Base-by-base conservation (phyloP, 495 filamentous ascomycete genomes). In the Podospora pseudocomata region DNA sequence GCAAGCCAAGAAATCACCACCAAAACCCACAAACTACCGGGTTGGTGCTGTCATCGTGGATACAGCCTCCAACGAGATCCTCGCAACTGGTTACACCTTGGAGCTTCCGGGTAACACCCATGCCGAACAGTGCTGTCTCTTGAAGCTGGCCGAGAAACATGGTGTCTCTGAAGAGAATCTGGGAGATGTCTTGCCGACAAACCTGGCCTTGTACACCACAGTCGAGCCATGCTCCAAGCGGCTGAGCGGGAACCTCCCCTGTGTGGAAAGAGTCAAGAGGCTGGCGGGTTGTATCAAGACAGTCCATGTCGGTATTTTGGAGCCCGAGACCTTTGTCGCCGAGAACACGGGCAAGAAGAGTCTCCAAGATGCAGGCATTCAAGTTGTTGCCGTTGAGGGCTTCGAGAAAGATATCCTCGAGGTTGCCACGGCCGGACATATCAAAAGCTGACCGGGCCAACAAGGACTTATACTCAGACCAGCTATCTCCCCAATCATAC, bases 91-190 rank as follows among this genome's bases (percentile, higher is more conserved):
- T 63, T 97, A 94, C 82, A 96, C 94, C 7, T 86, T 97, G 70
- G 94, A 98, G 75, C 87, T 95, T 13, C 84, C 87, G 0, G 95
- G 94, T 16, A 99, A 99, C 83, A 97, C 93, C 0, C 95, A 99
- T 71, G 95, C 95, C 5, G 95, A 99, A 73, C 93, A 99, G 81
- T 92, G 88, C 81, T 94, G 91, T 75, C 86, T 99, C 63, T 78
- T 86, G 54, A 98, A 99, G 77, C 85, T 90, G 28, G 85, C 88
- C n/a, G 72, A 77, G 63, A 72, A 77, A 60, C 72, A 79, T 62
- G 76, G 70, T 55, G 77, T 90, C 9, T 39, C 82, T 1, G 88
- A 91, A 63, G 86, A 86, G 23, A 70, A 80, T 15, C 80, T 93
- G 15, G 78, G 72, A 18, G 76, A 84, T 15, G 83, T 85, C 0